Base-by-base conservation (phyloP, 2,329 filamentous ascomycete species). In the Beauveria bassiana region DNA sequence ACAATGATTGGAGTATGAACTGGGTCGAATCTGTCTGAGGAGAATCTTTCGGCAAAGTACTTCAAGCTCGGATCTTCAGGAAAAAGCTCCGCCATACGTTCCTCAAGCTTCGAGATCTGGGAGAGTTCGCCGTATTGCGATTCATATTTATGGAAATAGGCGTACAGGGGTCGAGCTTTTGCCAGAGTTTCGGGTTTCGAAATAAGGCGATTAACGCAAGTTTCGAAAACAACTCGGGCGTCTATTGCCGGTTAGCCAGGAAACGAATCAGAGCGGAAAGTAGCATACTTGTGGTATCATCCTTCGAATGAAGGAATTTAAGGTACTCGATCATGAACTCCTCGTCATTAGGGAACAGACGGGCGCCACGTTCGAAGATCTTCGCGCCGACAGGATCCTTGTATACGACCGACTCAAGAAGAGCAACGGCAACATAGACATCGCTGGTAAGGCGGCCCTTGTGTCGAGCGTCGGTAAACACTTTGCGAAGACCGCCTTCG, bases 351-450 rank as follows among this genome's bases (percentile, higher is more conserved):
- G 93, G 93, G 70, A 98, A 99, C 14, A 99, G 80, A 70, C 91
- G 95, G 65, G 93, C 87, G 22, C 95, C 95, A 51, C 93, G 89
- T 72, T 99, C 95, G 67, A 98, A 96, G 63, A 99, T 98, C 76
- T 95, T 97, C 49, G 89, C 90, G 1, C 93, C 93, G 0, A 95
- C 91, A 0, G 88, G 85, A 69, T 98, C 95, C 70, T 96, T 95
- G 75, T 99, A 99, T 67, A 96, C 96, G 68, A 96, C 88, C 71
- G 95, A 93, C 73, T 99, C 95, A 70, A 99, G 90, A 63, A 96
- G 81, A 18, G 96, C 95, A 67, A 91, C 91, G 1, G 92, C 92
- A 59, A 97, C 90, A 71, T 99, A 99, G 6, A 97, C 91, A 71
- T 98, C 95, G 68, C 91, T 96, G 8, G 91, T 95, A 51, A 99